A percentile compares a stretch with the other conserved stretches of the same genome.
These are phyloP conservation scores for Larix kaempferi DNA, from an alignment of 75 land plant species.

Conservation along the genomic window DNA sequence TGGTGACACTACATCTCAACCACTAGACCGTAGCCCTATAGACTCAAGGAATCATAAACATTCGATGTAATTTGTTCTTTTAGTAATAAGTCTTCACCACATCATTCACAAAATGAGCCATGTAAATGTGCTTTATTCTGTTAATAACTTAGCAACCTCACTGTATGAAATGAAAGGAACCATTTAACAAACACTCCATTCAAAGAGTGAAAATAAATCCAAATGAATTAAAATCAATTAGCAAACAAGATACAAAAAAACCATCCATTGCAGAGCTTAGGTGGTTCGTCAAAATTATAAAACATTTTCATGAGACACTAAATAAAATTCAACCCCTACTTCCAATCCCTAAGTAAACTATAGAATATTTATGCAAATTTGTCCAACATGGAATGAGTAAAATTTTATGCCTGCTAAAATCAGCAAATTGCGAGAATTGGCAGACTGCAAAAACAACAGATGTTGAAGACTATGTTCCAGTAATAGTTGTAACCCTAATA, in stretches of 20 bases:
- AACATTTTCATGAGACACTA: neutral
- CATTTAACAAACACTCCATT: neutral
- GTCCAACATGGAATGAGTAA: neutral
- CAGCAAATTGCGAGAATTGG: neutral
- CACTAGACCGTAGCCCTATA: too few relatives aligned
- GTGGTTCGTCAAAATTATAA: neutral
- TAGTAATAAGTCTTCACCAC: neutral
- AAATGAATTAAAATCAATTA: constrained; percentile 8
- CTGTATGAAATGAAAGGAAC: neutral
- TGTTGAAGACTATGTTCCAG: neutral
- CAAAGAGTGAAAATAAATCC: neutral
- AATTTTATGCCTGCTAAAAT: neutral
- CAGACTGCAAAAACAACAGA: neutral
- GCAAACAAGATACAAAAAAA: neutral
- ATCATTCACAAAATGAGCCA: too few relatives aligned
- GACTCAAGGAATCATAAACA: neutral
- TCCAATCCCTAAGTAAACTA: neutral
- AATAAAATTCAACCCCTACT: neutral
- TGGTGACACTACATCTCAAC: too few relatives aligned
- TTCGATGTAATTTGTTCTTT: neutral
- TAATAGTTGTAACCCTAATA: neutral
- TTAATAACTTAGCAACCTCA: neutral
- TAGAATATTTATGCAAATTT: neutral
- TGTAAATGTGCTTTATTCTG: too few relatives aligned
- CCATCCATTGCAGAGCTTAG: neutral